Base-by-base conservation (phyloP, 495 filamentous ascomycete genomes). In the Aspergillus conjunctus region DNA sequence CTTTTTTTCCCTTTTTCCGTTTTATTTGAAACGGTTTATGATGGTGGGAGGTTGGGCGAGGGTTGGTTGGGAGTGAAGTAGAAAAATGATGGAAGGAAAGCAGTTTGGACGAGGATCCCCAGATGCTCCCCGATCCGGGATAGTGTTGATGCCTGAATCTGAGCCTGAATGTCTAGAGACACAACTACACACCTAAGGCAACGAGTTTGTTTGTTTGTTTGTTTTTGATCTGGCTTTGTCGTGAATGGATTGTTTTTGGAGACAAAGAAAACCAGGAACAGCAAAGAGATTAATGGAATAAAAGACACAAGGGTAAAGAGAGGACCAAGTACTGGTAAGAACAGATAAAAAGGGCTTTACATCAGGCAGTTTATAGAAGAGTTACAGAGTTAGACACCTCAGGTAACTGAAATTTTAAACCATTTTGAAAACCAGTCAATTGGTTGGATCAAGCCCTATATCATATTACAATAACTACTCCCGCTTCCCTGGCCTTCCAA, bases 401-500 rank as follows among this genome's bases (percentile, higher is more conserved):
- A n/a, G n/a, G n/a, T n/a, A n/a, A n/a, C n/a, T n/a, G n/a, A n/a
- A n/a, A n/a, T n/a, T n/a, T n/a, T n/a, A n/a, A n/a, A n/a, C n/a
- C n/a, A n/a, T n/a, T n/a, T n/a, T n/a, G n/a, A n/a, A n/a, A n/a
- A n/a, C n/a, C n/a, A n/a, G n/a, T n/a, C n/a, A n/a, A n/a, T n/a
- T n/a, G n/a, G n/a, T n/a, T n/a, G n/a, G n/a, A n/a, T n/a, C n/a
- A n/a, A n/a, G n/a, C n/a, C n/a, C n/a, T n/a, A n/a, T n/a, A n/a
- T n/a, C n/a, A n/a, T n/a, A 68, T 68, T 68, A 68, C 65, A 68
- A 59, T 56, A 62, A 61, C 55, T 62, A 65, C 56, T 49, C 56
- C 62, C 53, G 56, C 48, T 45, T 56, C 50, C n/a, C 54, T 65
- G 54, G 18, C 54, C 31, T 54, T 37, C 46, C 44, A 44, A 58